Evolutionary conservation across 192 early-diverging fungal genomes (phyloP), one percentile per base, ranked within the genome.

Genomic region (Phycomyces nitens): DNA sequence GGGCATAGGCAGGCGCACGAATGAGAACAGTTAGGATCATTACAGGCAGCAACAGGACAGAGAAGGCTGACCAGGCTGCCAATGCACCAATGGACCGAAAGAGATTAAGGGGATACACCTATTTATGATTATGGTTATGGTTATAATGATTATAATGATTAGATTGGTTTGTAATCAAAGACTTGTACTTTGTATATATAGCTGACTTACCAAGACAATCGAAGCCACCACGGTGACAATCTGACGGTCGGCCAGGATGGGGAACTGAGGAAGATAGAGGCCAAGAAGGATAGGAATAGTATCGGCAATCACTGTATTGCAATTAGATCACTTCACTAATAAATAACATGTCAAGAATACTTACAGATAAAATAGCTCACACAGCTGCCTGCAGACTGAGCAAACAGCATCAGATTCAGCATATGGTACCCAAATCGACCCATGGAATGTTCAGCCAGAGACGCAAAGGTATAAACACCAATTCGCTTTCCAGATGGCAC

Each of bases 21-120:
- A 88, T 58, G 6, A 84, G 76, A 16, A 89, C 80, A 1, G 76
- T 80, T 20, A 77, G 54, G 14, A 89, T 64, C 51, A 89, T 85
- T 10, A 83, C 68, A 0, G 88, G 88, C 47, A 89, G 59, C 9
- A 80, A 82, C 43, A 85, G 51, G 0, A 86, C 82, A 8, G 86
- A 87, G 5, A 84, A 18, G 1, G 83, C 84, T 3, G 88, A 89
- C 41, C 79, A 70, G 38, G 50, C 62, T 22, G 84, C 78, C 16
- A 88, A 61, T 8, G 84, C 77, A 39, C 81, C 88, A 2, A 89
- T 72, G 0, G 83, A 88, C 42, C 82, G 73, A 58, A 81, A 85
- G 64, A 89, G 79, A 55, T 83, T 68, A 62, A 88, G 74, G 39
- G 88, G 88, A 23, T 86, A 72, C 15, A 86, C 77, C 80, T 82